Percentiles rank a stretch among this genome's conserved stretches.
These are phyloP conservation scores for Penicillium sp. DNA, from an alignment of 2,329 filamentous ascomycete species.

Conservation along the genomic window DNA sequence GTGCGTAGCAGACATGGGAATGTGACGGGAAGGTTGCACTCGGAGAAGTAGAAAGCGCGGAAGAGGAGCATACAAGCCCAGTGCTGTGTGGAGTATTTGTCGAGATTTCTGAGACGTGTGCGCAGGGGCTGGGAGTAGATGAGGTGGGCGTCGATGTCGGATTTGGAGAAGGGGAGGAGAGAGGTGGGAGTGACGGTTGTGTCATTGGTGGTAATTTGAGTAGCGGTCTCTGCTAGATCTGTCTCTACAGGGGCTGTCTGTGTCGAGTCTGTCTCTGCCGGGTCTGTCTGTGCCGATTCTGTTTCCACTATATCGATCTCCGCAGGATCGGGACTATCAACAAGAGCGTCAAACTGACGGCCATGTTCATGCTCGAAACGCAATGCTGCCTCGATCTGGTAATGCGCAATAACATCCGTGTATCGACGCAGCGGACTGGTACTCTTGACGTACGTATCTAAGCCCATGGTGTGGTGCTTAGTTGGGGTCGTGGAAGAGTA, in stretches of 20 bases:
- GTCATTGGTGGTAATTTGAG: background rate
- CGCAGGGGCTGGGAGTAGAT: conserved; percentile 44
- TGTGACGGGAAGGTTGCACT: conserved; percentile 52
- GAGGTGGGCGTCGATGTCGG: conserved; percentile 52
- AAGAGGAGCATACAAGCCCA: conserved; percentile 58
- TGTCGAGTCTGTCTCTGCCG: background rate
- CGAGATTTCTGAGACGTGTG: conserved; percentile 43
- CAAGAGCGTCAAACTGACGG: conserved; percentile 39
- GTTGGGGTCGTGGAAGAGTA: conserved; percentile 50
- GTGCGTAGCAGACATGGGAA: conserved; percentile 42
- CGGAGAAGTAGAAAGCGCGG: conserved; percentile 58
- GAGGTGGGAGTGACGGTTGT: conserved; percentile 10
- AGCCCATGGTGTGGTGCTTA: conserved; percentile 53
- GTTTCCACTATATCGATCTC: background rate
- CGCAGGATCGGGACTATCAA: conserved; percentile 17
- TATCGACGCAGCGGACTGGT: conserved; percentile 63
- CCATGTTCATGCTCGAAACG: conserved; percentile 54
- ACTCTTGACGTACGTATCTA: conserved; percentile 56
- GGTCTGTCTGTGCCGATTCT: background rate
- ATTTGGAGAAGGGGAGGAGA: conserved; percentile 52
- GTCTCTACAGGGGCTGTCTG: too few species aligned
- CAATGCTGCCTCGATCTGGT: conserved; percentile 64
- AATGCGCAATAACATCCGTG: conserved; percentile 61
- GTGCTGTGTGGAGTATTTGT: conserved; percentile 38
- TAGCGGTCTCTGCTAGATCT: background rate